Conservation (phyloP, 257 asterid species). For the Pogostemon cablin region DNA sequence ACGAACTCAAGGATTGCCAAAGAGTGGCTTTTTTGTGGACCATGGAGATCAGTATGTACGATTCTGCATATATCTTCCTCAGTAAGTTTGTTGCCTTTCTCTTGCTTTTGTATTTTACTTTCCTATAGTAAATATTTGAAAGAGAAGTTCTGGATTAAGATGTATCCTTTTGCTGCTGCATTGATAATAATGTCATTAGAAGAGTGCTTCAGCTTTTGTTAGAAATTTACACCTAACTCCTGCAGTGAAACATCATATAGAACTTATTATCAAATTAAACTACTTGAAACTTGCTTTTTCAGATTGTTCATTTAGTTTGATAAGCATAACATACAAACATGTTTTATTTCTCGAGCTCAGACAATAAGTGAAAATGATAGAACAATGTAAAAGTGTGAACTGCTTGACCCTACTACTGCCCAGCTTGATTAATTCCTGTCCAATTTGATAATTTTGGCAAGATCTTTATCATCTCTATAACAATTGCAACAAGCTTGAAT, state of each 20-base stretch:
- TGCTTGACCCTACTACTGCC: neutral
- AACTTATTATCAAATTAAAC: neutral
- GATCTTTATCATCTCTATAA: neutral
- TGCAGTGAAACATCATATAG: neutral
- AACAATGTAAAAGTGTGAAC: neutral
- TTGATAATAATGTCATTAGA: neutral
- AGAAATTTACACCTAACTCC: neutral
- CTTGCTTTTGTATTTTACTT: slow-evolving; percentile 16
- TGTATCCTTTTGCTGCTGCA: slow-evolving; percentile 6
- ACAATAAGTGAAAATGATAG: neutral
- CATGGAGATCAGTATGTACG: slow-evolving; percentile 91
- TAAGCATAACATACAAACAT: neutral
- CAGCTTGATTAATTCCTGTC: neutral
- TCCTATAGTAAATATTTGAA: neutral
- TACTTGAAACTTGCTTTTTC: neutral
- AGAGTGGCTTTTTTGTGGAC: slow-evolving; percentile 64
- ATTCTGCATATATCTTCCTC: slow-evolving; percentile 76
- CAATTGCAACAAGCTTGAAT: neutral
- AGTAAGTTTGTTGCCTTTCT: slow-evolving; percentile 54
- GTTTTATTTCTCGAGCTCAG: neutral
- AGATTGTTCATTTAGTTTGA: neutral
- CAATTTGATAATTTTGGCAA: neutral
- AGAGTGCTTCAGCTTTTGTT: slow-evolving; percentile 5
- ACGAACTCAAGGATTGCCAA: slow-evolving; percentile 72
- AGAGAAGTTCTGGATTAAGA: slow-evolving; percentile 15